Percentiles rank a stretch among this genome's conserved stretches.
phyloP scores from a whole-genome alignment of 495 filamentous ascomycete genomes.

The Physcia stellaris region DNA sequence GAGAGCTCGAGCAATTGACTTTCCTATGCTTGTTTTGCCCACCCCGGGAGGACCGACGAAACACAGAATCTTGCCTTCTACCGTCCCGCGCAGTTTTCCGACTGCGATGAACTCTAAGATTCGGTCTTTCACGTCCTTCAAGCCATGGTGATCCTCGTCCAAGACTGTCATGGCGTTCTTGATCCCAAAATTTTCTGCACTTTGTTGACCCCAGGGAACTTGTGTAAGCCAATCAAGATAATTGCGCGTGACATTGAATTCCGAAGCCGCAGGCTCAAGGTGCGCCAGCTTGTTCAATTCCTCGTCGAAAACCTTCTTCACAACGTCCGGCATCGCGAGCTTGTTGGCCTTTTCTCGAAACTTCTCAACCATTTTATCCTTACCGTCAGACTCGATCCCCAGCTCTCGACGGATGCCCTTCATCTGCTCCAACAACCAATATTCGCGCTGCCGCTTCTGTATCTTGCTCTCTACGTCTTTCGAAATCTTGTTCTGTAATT shows the following conservation, averaged over 20 bases:
- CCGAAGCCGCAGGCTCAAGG: slow-evolving; percentile 85
- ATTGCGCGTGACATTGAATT: slow-evolving; percentile 98
- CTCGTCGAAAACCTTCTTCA: slow-evolving; percentile 96
- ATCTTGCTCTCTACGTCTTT: slow-evolving; percentile 98
- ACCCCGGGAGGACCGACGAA: slow-evolving; percentile 95
- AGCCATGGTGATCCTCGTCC: slow-evolving; percentile 92
- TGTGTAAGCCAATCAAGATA: slow-evolving; percentile 98
- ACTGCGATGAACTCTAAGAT: slow-evolving; percentile 99
- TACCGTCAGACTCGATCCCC: slow-evolving; percentile 92
- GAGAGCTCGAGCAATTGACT: slow-evolving; percentile 88
- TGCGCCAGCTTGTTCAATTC: slow-evolving; percentile 94
- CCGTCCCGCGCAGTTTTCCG: slow-evolving; percentile 89
- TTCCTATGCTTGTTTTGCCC: slow-evolving; percentile 97
- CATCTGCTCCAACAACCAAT: slow-evolving; percentile 99
- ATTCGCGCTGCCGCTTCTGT: slow-evolving; percentile 93
- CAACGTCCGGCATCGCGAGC: slow-evolving; percentile 89
- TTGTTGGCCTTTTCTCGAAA: slow-evolving; percentile 93
- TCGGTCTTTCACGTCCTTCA: slow-evolving; percentile 98
- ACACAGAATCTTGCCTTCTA: slow-evolving; percentile 97
- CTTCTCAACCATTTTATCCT: slow-evolving; percentile 92
- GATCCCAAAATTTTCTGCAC: slow-evolving; percentile 93
- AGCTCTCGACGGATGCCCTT: slow-evolving; percentile 95
- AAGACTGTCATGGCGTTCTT: slow-evolving; percentile 77
- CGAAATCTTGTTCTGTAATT: slow-evolving; percentile 91
- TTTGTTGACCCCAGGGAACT: slow-evolving; percentile 93